phyloP scores from a whole-genome alignment of 2,329 filamentous ascomycete genomes.

The Fusarium concolor region DNA sequence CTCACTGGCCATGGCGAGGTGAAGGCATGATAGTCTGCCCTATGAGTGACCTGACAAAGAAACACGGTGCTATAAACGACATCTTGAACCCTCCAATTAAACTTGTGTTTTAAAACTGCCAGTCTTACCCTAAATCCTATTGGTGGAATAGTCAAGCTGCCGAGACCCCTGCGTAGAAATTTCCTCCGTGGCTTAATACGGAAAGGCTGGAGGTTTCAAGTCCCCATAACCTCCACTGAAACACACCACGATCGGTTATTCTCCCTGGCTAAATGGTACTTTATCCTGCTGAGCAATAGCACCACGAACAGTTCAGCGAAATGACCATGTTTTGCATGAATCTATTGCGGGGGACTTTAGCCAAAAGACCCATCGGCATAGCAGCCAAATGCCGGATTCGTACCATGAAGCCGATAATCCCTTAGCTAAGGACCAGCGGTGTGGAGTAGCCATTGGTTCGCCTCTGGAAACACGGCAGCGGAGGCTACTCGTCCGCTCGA shows the following conservation, averaged over 20 bases:
- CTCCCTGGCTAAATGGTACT: conserved; percentile 1
- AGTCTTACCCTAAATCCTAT: neutral
- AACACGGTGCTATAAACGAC: no score
- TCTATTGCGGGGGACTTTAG: neutral
- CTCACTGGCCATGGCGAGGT: no score
- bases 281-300: neutral
- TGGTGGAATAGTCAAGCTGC: conserved; percentile 3
- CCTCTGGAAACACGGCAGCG: conserved; percentile 7
- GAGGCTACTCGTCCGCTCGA: conserved; percentile 21
- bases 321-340: neutral
- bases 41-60: no score
- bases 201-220: conserved; percentile 21
- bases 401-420: neutral
- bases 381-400: neutral
- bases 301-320: neutral
- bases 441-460: neutral
- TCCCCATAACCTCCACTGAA: conserved; percentile 10
- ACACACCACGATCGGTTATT: conserved; percentile 14
- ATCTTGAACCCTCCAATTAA: conserved; percentile 1
- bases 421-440: neutral
- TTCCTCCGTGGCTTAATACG: conserved; percentile 1
- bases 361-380: neutral
- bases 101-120: neutral
- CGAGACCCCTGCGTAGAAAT: neutral
- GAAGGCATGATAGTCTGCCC: no score